Base-by-base conservation (phyloP, 129 eudicot species). In the Tanacetum coccineum region DNA sequence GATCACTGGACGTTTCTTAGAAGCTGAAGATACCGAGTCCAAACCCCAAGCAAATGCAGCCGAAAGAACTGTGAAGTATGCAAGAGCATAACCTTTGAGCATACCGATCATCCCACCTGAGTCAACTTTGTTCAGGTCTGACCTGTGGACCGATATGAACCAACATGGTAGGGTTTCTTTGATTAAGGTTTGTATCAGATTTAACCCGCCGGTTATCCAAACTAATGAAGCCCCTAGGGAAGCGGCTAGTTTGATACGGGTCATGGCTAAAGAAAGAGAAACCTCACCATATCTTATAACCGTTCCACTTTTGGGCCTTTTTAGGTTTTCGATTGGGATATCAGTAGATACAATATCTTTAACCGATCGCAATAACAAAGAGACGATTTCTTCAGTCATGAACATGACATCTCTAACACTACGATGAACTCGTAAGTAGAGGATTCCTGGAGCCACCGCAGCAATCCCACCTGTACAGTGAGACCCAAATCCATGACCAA, bases 401-500 rank as follows among this genome's bases (percentile, higher is more conserved):
- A 86, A 81, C 74, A 81, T 70, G 65, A 87, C 80, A 56, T 89
- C 82, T 64, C 87, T 72, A n/a, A 87, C 81, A 28, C 89, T 83
- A 47, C 95, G 90, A 32, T 89, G 96, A n/a, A 94, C 91, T 47
- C 97, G 85, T 9, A 89, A 63, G 70, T 84, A 89, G 72, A 94
- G 96, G 20, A 89, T 82, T 4, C 99, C 99, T n/a, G 99, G 99
- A 70, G 99, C 99, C 18, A 84, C 99, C 1, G 99, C 83, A 44
- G 95, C 76, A 25, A 93, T 77, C 25, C 95, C 98, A 1, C 94
- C 92, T 22, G 85, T 74, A 25, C 71, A 66, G 69, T 84, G 86
- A 57, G 96, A 94, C 26, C 95, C 99, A n/a, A 82, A 84, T 49
- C 99, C 99, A 14, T 94, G 99, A 66, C 99, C 99, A 6, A 94